A percentile compares a stretch with the other conserved stretches of the same genome.
Conservation (phyloP, 805 yeast species). For the Wickerhamomyces bisporus region DNA sequence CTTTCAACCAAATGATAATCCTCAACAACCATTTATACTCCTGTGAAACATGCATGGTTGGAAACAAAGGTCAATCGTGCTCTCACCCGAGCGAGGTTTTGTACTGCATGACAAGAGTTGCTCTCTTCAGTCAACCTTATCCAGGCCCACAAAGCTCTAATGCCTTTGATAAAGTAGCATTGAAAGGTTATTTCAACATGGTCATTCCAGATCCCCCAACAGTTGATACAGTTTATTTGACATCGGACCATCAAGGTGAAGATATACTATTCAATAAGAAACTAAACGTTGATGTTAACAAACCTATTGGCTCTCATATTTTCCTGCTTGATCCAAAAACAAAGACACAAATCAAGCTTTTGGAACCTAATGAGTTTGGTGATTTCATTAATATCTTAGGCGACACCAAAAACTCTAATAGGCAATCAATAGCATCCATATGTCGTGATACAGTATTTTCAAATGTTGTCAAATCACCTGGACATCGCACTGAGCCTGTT, state of each 20-base stretch:
- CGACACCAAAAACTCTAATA: too few relatives aligned
- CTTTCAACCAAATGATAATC: neutral
- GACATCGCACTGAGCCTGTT: neutral
- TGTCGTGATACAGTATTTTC: too few relatives aligned
- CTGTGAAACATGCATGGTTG: neutral
- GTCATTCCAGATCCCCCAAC: slow-evolving; percentile 1
- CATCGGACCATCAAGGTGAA: slow-evolving; percentile 5
- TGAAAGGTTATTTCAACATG: too few relatives aligned
- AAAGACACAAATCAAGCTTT: slow-evolving; percentile 1
- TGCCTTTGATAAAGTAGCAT: neutral
- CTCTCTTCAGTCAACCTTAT: neutral
- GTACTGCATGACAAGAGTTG: neutral
- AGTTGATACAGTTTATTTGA: neutral
- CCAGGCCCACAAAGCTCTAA: neutral
- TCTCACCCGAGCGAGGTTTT: neutral
- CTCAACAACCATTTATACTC: neutral
- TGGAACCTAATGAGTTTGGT: neutral
- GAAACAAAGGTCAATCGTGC: neutral
- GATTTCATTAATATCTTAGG: neutral
- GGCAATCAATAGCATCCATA: too few relatives aligned
- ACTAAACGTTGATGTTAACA: slow-evolving; percentile 7
- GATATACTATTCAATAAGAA: slow-evolving; percentile 11
- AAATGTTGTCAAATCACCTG: neutral
- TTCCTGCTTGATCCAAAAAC: slow-evolving; percentile 6
- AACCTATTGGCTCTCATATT: slow-evolving; percentile 7